phyloP scores from a whole-genome alignment of 2,329 filamentous ascomycete species.

The Colletotrichum sp. region DNA sequence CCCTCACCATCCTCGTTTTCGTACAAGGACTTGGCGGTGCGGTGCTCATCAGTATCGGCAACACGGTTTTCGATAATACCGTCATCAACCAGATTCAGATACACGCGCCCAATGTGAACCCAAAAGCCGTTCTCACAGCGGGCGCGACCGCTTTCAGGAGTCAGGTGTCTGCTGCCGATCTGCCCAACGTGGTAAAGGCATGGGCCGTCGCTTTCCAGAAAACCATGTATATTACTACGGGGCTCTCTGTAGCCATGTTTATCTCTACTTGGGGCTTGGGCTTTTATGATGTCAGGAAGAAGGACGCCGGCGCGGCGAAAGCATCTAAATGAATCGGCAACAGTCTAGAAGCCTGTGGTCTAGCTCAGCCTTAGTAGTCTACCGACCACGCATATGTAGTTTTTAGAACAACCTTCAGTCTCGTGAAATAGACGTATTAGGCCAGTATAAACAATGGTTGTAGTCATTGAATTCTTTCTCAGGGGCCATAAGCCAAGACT shows the following conservation, averaged over 20 bases:
- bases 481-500: too few relatives aligned
- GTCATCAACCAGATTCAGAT: not conserved
- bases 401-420: not conserved
- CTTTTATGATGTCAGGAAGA: constrained; percentile 48
- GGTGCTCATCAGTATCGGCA: constrained; percentile 46
- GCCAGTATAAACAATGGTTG: too few relatives aligned
- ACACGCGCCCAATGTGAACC: constrained; percentile 33
- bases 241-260: constrained; percentile 34
- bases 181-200: constrained; percentile 41
- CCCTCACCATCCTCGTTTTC: constrained; percentile 33
- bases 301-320: constrained; percentile 4
- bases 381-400: not conserved
- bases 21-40: constrained; percentile 52
- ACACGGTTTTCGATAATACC: constrained; percentile 14
- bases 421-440: not conserved
- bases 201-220: constrained; percentile 40
- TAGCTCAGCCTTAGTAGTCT: not conserved
- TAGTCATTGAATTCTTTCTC: too few relatives aligned
- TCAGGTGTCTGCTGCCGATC: constrained; percentile 31
- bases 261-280: constrained; percentile 47
- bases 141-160: constrained; percentile 44
- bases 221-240: constrained; percentile 34
- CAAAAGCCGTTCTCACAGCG: constrained; percentile 39
- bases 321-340: not conserved
- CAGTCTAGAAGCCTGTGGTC: not conserved